Conservation (phyloP, 768 basidiomycete species). For the Mrakia hoshinonis region DNA sequence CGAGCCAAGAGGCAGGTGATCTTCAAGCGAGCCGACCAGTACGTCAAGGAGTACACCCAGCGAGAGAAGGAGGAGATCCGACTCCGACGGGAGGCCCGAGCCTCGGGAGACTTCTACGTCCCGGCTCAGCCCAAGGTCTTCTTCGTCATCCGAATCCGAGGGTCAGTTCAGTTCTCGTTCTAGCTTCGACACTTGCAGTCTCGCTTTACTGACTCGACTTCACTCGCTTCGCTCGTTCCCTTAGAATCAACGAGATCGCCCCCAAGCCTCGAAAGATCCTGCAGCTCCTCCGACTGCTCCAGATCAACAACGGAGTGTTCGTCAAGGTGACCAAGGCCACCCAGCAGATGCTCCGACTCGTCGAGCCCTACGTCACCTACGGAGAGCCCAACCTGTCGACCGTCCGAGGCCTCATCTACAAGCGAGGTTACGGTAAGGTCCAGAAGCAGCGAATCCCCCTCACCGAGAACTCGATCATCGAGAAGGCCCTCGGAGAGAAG, state of each 20-base stretch:
- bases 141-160: conserved; percentile 95
- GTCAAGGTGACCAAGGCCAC: conserved; percentile 94
- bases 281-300: conserved; percentile 93
- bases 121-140: conserved; percentile 93
- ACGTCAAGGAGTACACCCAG: conserved; percentile 89
- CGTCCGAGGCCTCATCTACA: conserved; percentile 95
- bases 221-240: not conserved
- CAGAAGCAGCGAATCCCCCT: conserved; percentile 95
- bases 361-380: conserved; percentile 96
- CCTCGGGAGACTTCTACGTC: conserved; percentile 93
- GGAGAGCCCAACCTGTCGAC: conserved; percentile 96
- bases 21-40: conserved; percentile 98
- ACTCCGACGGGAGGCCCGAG: conserved; percentile 82
- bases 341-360: conserved; percentile 87
- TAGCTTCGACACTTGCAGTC: not conserved
- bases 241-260: conserved; percentile 97
- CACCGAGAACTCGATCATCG: conserved; percentile 85
- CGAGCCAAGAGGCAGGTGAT: conserved; percentile 84
- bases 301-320: conserved; percentile 99
- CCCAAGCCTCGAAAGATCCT: conserved; percentile 99
- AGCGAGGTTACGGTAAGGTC: conserved; percentile 98
- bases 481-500: conserved; percentile 78
- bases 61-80: conserved; percentile 96
- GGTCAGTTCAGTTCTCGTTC: conserved; percentile 52
- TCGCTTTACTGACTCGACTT: not conserved